phyloP scores from a whole-genome alignment of 2,329 filamentous ascomycete genomes.

The Pseudonectria buxi region DNA sequence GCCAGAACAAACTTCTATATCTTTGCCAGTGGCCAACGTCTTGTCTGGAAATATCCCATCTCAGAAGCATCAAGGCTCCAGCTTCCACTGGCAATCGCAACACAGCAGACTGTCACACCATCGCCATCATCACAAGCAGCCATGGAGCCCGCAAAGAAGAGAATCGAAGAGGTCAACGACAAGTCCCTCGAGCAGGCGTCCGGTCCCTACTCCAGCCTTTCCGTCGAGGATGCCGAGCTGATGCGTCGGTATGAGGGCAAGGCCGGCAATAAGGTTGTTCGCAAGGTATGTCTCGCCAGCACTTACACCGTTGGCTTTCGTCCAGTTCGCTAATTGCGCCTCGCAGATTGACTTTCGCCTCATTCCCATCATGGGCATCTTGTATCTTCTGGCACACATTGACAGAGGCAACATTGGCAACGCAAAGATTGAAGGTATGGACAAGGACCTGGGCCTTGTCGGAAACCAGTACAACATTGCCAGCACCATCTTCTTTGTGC shows the following conservation, averaged over 20 bases:
- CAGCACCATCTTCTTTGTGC: conserved; percentile 46
- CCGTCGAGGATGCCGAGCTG: conserved; percentile 9
- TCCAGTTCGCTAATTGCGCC: too few species aligned
- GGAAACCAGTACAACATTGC: conserved; percentile 47
- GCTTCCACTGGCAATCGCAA: too few species aligned
- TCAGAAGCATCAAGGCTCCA: too few species aligned
- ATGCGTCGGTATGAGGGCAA: conserved; percentile 11
- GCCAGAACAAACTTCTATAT: too few species aligned
- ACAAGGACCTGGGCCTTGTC: conserved; percentile 43
- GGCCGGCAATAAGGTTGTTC: conserved; percentile 9
- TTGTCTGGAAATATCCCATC: too few species aligned
- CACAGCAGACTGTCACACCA: too few species aligned
- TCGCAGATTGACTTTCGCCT: conserved; percentile 13
- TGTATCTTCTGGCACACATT: conserved; percentile 14
- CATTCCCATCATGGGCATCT: conserved; percentile 9
- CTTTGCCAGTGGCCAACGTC: too few species aligned
- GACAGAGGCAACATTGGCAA: conserved; percentile 19
- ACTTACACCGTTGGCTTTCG: too few species aligned
- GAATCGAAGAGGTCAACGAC: too few species aligned
- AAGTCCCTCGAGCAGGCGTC: too few species aligned
- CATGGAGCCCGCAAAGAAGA: too few species aligned
- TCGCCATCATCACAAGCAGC: too few species aligned
- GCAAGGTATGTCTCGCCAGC: conserved; percentile 5
- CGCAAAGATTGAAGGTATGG: conserved; percentile 26
- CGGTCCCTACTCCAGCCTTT: conserved; percentile 17